These are phyloP conservation scores for Cnidoscolus chayamansa DNA, from an alignment of 441 rosid genomes.

Conservation along the genomic window DNA sequence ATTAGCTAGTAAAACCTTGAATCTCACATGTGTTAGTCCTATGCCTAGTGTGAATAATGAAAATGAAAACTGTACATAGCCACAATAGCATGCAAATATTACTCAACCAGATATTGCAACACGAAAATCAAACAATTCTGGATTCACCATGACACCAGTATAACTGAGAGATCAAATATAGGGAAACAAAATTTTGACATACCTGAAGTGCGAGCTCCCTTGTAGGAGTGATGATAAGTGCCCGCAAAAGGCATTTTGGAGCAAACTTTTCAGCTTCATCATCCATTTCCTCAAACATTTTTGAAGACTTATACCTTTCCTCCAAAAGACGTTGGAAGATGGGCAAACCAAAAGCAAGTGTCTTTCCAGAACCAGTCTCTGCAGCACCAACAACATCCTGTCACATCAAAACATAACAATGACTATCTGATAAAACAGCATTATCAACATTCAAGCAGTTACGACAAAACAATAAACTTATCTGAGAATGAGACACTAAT, in stretches of 20 bases:
- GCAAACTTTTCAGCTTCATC: constrained; percentile 65
- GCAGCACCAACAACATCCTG: constrained; percentile 98
- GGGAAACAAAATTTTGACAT: constrained; percentile 23
- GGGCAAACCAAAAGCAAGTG: constrained; percentile 98
- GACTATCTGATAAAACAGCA: constrained; percentile 19
- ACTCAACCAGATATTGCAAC: neutral
- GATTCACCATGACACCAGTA: constrained; percentile 1
- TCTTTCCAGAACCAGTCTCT: constrained; percentile 98
- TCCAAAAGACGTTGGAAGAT: constrained; percentile 89
- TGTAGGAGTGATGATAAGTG: constrained; percentile 89
- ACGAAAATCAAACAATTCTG: constrained; percentile 9
- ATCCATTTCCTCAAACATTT: constrained; percentile 45
- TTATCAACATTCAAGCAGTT: constrained; percentile 6
- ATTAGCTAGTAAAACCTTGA: neutral
- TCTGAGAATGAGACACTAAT: neutral
- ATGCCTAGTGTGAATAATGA: neutral
- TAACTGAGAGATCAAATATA: constrained; percentile 6
- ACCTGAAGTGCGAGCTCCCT: constrained; percentile 97
- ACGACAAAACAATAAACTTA: neutral
- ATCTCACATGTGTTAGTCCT: neutral
- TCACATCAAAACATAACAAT: constrained; percentile 22
- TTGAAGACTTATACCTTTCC: constrained; percentile 67
- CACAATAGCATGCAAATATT: neutral
- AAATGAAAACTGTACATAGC: neutral
- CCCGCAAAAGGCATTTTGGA: constrained; percentile 69